Base-by-base conservation (phyloP, 495 filamentous ascomycete genomes). In the Pseudomonodictys pantanalensis region DNA sequence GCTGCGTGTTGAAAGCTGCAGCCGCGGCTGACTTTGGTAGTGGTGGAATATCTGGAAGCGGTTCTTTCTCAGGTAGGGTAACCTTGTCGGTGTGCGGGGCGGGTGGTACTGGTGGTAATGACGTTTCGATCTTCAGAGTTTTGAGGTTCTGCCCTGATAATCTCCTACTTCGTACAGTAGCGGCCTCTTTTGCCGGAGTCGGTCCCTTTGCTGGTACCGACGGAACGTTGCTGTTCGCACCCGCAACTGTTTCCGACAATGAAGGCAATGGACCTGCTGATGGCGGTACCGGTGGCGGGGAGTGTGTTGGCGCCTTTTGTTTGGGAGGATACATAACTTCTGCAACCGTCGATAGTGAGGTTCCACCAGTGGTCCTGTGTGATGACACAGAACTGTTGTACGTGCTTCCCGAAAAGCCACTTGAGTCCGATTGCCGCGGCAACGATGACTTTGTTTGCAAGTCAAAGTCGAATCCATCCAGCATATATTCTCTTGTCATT, bases 91-190 rank as follows among this genome's bases (percentile, higher is more conserved):
- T 74, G 15, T 69, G 71, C 10, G 68, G 62, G 12, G 71, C 57
- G 47, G 69, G 60, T 20, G 73, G 70, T 7, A 74, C 65, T 20
- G 74, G 74, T 26, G 73, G 71, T 44, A 79, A 74, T 1, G 79
- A 78, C 1, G 91, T 95, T 71, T 97, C 90, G 33, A 98, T 97
- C 74, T 90, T 97, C 59, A 98, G 77, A 68, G 90, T 89, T 66
- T 86, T 90, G 18, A 80, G 74, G 56, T 86, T 83, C 62, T 89
- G 83, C 2, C 88, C 88, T 8, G 93, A 97, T 32, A 96, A 76
- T 56, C 92, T 84, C 51, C 93, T 82, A 48, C 81, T 88, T 54
- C 89, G 82, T 41, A 97, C 90, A 25, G 89, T 45, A n/a, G 60
- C 20, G 8, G 72, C 75, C 28, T 73, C 70, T 33, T 72, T 80